Conservation (phyloP, 257 asterid species). For the Thymus mandschuricus region DNA sequence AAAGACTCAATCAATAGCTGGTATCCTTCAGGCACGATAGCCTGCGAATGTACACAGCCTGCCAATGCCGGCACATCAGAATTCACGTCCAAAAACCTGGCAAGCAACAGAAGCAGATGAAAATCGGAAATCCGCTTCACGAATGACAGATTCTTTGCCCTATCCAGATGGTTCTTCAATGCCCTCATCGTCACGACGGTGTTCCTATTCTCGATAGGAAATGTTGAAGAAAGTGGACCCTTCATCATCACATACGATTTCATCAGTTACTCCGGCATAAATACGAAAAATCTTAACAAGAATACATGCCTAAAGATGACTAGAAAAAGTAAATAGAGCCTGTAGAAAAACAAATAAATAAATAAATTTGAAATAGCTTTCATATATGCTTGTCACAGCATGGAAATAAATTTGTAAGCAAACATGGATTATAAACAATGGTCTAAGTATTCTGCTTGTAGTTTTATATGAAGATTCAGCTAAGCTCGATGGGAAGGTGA, state of each 20-base stretch:
- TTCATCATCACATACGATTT: constrained; percentile 38
- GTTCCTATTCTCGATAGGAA: constrained; percentile 87
- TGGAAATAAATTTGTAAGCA: not conserved
- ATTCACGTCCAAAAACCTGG: constrained; percentile 70
- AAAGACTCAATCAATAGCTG: constrained; percentile 84
- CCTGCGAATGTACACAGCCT: constrained; percentile 65
- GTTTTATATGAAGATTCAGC: not conserved
- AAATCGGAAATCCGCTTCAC: constrained; percentile 89
- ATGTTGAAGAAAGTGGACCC: constrained; percentile 88
- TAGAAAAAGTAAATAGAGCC: not conserved
- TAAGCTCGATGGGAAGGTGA: not conserved
- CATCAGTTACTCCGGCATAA: constrained; percentile 11
- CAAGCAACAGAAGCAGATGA: constrained; percentile 79
- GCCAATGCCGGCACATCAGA: constrained; percentile 87
- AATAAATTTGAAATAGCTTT: not conserved
- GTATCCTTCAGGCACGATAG: constrained; percentile 83
- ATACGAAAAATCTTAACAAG: too few species aligned
- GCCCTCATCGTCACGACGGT: constrained; percentile 59
- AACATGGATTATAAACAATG: constrained; percentile 1
- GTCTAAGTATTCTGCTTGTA: not conserved
- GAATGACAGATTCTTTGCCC: constrained; percentile 66
- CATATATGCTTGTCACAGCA: not conserved
- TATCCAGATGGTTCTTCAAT: constrained; percentile 74
- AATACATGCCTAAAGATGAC: too few species aligned
- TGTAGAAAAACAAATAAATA: not conserved